Percentiles rank a stretch among this genome's conserved stretches.
phyloP scores from a whole-genome alignment of 129 eudicot genomes.

The Apium graveolens region DNA sequence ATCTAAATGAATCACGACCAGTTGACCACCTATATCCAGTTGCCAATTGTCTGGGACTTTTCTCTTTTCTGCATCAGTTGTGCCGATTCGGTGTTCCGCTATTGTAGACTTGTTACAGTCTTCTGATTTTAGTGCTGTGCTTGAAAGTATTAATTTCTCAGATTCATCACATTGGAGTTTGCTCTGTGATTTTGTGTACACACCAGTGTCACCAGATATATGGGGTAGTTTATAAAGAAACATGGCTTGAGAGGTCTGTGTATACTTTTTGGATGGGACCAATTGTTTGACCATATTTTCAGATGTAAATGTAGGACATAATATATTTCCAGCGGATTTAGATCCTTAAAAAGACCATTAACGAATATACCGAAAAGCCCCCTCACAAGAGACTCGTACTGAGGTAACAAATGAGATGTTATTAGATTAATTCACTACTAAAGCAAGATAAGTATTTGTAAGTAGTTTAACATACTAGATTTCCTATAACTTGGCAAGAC shows the following conservation, averaged over 20 bases:
- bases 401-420: background rate
- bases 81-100: background rate
- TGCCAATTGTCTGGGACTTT: background rate
- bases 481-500: background rate
- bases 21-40: background rate
- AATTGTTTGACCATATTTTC: background rate
- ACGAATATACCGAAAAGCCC: background rate
- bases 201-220: background rate
- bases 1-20: constrained; percentile 1
- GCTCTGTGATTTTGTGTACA: background rate
- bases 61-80: background rate
- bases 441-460: background rate
- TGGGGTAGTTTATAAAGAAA: background rate
- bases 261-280: background rate
- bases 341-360: background rate
- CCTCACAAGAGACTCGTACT: background rate
- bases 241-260: background rate
- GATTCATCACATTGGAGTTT: background rate
- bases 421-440: background rate
- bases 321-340: background rate
- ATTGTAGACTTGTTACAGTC: background rate
- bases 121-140: background rate
- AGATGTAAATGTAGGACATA: background rate
- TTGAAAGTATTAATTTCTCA: background rate
- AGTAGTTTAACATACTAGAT: background rate